Percentiles rank a stretch among this genome's conserved stretches.
Conservation (phyloP, 768 basidiomycete genomes). For the Cyathus striatus region DNA sequence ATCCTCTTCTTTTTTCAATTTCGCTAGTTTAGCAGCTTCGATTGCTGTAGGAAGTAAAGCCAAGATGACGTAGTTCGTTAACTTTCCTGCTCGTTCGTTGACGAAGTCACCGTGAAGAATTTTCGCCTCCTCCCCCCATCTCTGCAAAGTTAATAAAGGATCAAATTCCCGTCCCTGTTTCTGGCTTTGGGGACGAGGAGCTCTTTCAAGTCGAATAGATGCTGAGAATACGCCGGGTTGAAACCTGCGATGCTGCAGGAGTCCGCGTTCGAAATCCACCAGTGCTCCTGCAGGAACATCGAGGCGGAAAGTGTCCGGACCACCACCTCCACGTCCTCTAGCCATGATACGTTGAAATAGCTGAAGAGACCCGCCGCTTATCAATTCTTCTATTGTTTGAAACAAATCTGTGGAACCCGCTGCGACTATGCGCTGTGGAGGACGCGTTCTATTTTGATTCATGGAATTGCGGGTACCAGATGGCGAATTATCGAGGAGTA, state of each 20-base stretch:
- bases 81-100: conserved; percentile 56
- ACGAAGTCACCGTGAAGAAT: conserved; percentile 75
- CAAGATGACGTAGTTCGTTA: conserved; percentile 68
- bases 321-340: conserved; percentile 47
- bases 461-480: conserved; percentile 37
- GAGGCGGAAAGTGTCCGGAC: conserved; percentile 67
- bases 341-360: conserved; percentile 79
- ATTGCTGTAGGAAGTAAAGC: conserved; percentile 77
- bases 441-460: conserved; percentile 46
- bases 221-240: conserved; percentile 43
- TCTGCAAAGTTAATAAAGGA: conserved; percentile 74
- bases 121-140: conserved; percentile 88
- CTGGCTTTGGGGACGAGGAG: conserved; percentile 27
- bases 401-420: conserved; percentile 54
- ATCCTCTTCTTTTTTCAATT: conserved; percentile 51
- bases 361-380: conserved; percentile 78
- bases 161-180: conserved; percentile 63
- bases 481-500: conserved; percentile 62
- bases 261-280: conserved; percentile 53
- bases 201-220: conserved; percentile 62
- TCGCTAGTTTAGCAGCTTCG: conserved; percentile 53
- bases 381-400: conserved; percentile 75
- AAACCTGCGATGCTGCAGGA: conserved; percentile 43
- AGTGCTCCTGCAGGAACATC: conserved; percentile 68
- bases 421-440: conserved; percentile 50